A percentile compares a stretch with the other conserved stretches of the same genome.
These are phyloP conservation scores for Monascus ruber DNA, from an alignment of 2,329 filamentous ascomycete species.

Conservation along the genomic window DNA sequence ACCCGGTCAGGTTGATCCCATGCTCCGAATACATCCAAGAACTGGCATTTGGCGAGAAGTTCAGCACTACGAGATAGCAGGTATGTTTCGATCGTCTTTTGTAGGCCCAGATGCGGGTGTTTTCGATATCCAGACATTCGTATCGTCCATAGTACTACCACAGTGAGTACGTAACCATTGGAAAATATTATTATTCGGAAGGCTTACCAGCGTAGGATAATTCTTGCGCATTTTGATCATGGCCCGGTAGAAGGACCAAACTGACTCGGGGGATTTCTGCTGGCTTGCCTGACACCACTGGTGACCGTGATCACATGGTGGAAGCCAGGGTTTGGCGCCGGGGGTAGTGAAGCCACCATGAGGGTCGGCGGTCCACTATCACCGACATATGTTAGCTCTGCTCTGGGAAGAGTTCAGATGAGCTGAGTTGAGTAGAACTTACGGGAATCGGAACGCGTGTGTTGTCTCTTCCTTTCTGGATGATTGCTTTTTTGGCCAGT, in stretches of 20 bases:
- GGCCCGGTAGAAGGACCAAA: slow-evolving; percentile 47
- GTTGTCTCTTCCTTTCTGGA: slow-evolving; percentile 20
- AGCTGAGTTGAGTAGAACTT: background rate
- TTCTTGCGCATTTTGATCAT: slow-evolving; percentile 45
- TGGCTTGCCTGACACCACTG: slow-evolving; percentile 45
- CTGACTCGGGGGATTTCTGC: slow-evolving; percentile 22
- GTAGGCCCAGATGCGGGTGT: slow-evolving; percentile 5
- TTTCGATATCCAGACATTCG: slow-evolving; percentile 6
- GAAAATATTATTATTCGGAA: background rate
- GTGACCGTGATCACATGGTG: slow-evolving; percentile 46
- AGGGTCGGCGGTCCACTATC: slow-evolving; percentile 7
- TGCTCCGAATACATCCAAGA: slow-evolving; percentile 3
- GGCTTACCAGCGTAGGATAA: slow-evolving; percentile 16
- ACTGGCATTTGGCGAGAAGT: slow-evolving; percentile 5
- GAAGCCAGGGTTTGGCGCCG: slow-evolving; percentile 49
- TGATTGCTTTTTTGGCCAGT: slow-evolving; percentile 13
- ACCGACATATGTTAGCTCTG: background rate
- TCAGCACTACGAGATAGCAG: slow-evolving; percentile 6
- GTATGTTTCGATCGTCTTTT: slow-evolving; percentile 4
- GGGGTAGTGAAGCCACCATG: slow-evolving; percentile 8
- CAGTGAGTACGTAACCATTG: too few species aligned
- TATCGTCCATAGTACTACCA: slow-evolving; percentile 7
- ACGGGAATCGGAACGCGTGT: slow-evolving; percentile 16
- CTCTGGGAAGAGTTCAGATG: background rate
- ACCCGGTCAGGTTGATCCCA: slow-evolving; percentile 1